Evolutionary conservation across 345 rosid species (phyloP).

Genomic region (Populus davidiana): DNA sequence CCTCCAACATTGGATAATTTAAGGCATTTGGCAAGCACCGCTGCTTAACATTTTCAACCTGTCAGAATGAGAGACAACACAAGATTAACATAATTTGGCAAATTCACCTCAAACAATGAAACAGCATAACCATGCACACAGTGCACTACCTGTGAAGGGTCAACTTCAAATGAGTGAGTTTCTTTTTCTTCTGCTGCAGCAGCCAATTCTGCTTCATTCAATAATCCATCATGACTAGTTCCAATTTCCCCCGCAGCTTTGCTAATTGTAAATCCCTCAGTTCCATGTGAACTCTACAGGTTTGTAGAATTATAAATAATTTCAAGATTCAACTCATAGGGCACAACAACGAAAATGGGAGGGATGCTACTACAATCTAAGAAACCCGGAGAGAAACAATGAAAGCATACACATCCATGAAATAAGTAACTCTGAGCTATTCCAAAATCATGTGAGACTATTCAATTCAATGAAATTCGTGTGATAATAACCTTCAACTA

Average conservation of each 20-base stretch:
- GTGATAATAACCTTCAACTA: neutral
- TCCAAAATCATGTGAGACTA: no score
- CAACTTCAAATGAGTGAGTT: conserved; percentile 86
- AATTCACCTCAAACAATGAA: neutral
- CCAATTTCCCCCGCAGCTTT: conserved; percentile 73
- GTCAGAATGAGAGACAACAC: conserved; percentile 1
- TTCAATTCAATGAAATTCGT: neutral
- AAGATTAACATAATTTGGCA: neutral
- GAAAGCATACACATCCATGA: neutral
- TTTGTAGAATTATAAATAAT: neutral
- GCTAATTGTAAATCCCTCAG: conserved; percentile 64
- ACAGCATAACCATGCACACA: neutral
- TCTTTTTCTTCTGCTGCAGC: conserved; percentile 92
- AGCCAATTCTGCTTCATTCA: conserved; percentile 84
- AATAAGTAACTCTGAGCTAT: no score
- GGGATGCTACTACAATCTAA: neutral
- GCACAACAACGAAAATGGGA: neutral
- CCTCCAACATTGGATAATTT: conserved; percentile 98
- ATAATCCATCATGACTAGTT: conserved; percentile 59
- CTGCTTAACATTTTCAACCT: conserved; percentile 98
- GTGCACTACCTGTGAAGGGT: conserved; percentile 70
- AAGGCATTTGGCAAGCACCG: conserved; percentile 96
- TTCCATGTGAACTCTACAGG: conserved; percentile 41
- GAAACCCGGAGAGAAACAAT: neutral
- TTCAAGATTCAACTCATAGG: neutral